Conservation (phyloP, 2,329 filamentous ascomycete genomes). For the Ophiosphaerella herpotricha region DNA sequence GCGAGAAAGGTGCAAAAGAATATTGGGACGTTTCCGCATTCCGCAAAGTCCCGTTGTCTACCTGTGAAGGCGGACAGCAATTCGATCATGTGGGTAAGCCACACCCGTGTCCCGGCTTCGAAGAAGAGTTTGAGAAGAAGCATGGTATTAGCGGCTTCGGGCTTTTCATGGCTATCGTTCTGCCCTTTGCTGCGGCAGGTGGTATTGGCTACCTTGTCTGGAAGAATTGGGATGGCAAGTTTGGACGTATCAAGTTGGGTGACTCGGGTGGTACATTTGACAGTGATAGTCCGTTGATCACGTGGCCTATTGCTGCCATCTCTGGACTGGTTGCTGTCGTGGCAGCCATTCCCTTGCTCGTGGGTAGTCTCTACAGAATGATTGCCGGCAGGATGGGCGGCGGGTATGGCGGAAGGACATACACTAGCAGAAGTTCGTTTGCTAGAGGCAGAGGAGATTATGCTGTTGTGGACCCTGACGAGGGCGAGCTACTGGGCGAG, state of each 20-base stretch:
- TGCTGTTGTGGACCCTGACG: conserved; percentile 85
- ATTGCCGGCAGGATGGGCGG: conserved; percentile 58
- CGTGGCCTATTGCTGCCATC: conserved; percentile 66
- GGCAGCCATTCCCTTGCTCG: conserved; percentile 67
- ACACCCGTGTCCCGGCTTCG: conserved; percentile 74
- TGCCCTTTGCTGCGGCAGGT: conserved; percentile 73
- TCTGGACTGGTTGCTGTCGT: conserved; percentile 60
- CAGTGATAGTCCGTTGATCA: conserved; percentile 75
- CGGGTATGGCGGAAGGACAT: conserved; percentile 66
- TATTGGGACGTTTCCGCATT: conserved; percentile 88
- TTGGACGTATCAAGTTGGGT: conserved; percentile 86
- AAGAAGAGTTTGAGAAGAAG: conserved; percentile 79
- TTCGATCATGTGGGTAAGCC: conserved; percentile 69
- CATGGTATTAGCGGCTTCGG: conserved; percentile 70
- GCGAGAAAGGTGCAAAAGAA: conserved; percentile 71
- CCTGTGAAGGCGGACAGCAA: conserved; percentile 76
- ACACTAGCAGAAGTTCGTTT: conserved; percentile 88
- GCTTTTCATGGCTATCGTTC: conserved; percentile 82
- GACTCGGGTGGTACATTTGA: conserved; percentile 60
- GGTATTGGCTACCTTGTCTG: conserved; percentile 84
- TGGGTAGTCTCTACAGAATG: conserved; percentile 73
- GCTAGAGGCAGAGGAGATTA: conserved; percentile 87
- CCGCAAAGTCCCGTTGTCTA: conserved; percentile 85
- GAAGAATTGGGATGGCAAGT: conserved; percentile 83
- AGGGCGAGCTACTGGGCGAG: conserved; percentile 90